Percentiles rank a stretch among this genome's conserved stretches.
Conservation (phyloP, 2,329 filamentous ascomycete species). For the Fonsecaea multimorphosa region DNA sequence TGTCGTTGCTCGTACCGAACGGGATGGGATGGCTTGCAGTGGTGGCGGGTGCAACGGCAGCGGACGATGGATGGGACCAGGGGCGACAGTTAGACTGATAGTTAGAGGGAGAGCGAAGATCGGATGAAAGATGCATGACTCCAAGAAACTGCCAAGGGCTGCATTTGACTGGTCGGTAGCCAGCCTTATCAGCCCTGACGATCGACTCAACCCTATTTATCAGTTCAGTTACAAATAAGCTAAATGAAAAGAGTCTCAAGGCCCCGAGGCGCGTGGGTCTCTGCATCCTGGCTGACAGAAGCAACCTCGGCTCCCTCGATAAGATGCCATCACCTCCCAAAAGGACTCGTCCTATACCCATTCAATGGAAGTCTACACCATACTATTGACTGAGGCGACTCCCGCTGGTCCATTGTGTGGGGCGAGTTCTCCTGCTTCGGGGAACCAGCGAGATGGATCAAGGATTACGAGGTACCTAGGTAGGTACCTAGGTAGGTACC, state of each 20-base stretch:
- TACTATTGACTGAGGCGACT: conserved; percentile 1
- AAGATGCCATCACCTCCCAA: background rate
- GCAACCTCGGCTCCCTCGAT: conserved; percentile 3
- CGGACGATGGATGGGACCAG: background rate
- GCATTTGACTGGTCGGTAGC: background rate
- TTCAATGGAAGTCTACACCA: background rate
- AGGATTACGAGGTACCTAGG: too few species aligned
- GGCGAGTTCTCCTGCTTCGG: background rate
- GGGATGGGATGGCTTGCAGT: background rate
- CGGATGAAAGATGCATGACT: conserved; percentile 2
- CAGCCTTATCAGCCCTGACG: background rate
- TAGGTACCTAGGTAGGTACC: too few species aligned
- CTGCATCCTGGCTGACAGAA: background rate
- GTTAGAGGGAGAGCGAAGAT: background rate
- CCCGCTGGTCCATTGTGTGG: background rate
- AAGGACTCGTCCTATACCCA: background rate
- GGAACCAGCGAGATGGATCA: background rate
- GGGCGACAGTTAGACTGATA: background rate
- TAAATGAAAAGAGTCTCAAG: background rate
- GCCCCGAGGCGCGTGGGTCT: background rate
- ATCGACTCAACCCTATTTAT: background rate
- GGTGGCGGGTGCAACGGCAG: background rate
- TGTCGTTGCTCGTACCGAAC: background rate
- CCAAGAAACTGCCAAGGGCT: background rate
- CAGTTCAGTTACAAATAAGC: background rate